phyloP scores from a whole-genome alignment of 83 land plant species.

The Larix sibirica region DNA sequence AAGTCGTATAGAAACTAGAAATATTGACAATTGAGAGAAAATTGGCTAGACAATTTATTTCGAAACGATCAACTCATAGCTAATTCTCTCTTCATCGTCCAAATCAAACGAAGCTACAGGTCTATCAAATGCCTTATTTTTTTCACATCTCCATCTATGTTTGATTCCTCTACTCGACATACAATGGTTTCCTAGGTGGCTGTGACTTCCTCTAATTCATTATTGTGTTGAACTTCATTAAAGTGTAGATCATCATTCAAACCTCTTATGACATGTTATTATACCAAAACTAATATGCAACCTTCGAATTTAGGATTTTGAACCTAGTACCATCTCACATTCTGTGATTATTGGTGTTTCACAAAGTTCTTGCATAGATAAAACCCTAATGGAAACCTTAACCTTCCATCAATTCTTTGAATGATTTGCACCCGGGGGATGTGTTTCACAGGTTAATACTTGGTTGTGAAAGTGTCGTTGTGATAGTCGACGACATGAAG shows the following conservation, averaged over 20 bases:
- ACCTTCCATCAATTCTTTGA: constrained; percentile 96
- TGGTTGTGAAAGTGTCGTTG: too few relatives aligned
- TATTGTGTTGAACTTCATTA: not conserved
- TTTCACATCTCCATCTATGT: constrained; percentile 16
- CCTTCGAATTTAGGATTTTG: too few relatives aligned
- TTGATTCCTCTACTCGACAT: constrained; percentile 46
- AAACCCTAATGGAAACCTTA: constrained; percentile 80
- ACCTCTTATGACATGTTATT: not conserved
- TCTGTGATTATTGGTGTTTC: constrained; percentile 92
- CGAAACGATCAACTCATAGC: too few relatives aligned
- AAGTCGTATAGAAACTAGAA: too few relatives aligned
- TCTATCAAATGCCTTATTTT: too few relatives aligned
- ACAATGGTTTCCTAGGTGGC: constrained; percentile 84
- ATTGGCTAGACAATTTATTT: too few relatives aligned
- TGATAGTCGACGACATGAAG: too few relatives aligned
- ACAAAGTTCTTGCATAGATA: constrained; percentile 80
- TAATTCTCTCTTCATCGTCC: too few relatives aligned
- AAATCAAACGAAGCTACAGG: too few relatives aligned
- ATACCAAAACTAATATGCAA: not conserved
- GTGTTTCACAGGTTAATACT: constrained; percentile 63
- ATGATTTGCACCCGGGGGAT: constrained; percentile 92
- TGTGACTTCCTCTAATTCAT: not conserved
- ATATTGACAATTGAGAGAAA: too few relatives aligned
- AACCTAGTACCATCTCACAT: too few relatives aligned
- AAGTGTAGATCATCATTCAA: not conserved